A percentile compares a stretch with the other conserved stretches of the same genome.
These are phyloP conservation scores for Xylariaceae sp. DNA, from an alignment of 2,329 filamentous ascomycete genomes.

Conservation along the genomic window DNA sequence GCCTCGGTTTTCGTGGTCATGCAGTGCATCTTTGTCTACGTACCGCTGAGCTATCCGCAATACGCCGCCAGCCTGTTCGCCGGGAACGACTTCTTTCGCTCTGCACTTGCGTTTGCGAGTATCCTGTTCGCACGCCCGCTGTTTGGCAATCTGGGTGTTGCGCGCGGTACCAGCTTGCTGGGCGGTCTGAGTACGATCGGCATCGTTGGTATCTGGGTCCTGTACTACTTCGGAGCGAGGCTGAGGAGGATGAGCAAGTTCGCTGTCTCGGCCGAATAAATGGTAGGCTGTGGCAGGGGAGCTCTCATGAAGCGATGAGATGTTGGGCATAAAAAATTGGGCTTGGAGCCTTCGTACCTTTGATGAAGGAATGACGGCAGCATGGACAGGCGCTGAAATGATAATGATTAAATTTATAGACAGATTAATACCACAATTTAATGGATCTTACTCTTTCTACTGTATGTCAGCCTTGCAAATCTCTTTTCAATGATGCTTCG, in stretches of 20 bases:
- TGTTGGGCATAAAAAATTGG: too few species aligned
- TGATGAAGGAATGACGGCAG: too few species aligned
- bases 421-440: too few species aligned
- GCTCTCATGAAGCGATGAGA: not conserved
- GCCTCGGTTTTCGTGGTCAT: constrained; percentile 31
- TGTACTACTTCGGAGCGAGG: constrained; percentile 53
- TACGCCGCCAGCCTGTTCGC: constrained; percentile 58
- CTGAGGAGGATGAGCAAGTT: constrained; percentile 56
- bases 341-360: too few species aligned
- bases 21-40: constrained; percentile 58
- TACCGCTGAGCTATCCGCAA: constrained; percentile 50
- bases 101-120: constrained; percentile 54
- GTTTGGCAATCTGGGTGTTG: constrained; percentile 54
- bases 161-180: constrained; percentile 33
- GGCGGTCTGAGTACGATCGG: constrained; percentile 50
- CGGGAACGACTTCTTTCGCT: constrained; percentile 56
- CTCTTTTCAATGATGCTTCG: too few species aligned
- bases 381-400: too few species aligned
- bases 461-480: too few species aligned
- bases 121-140: constrained; percentile 58
- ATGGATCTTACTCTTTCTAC: too few species aligned
- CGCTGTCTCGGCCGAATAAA: constrained; percentile 32
- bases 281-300: not conserved
- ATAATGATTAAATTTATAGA: too few species aligned
- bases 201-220: constrained; percentile 54